Conservation (phyloP, 31 red algal species). For the Bonnemaisonia californica region DNA sequence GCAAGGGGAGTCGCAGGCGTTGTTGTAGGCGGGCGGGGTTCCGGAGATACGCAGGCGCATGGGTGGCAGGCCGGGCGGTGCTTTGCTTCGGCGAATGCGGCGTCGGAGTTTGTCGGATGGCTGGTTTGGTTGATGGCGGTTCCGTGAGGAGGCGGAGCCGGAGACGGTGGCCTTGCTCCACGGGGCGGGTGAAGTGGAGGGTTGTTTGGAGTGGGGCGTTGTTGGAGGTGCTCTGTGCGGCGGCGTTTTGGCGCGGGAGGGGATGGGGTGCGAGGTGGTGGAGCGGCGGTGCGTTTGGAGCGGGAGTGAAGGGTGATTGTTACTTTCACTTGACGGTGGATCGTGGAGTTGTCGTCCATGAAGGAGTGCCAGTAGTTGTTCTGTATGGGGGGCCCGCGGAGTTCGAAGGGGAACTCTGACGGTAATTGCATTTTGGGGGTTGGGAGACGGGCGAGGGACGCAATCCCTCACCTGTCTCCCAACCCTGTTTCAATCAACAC, state of each 20-base stretch:
- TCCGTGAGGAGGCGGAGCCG: background rate
- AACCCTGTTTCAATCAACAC: no score
- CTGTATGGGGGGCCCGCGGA: background rate
- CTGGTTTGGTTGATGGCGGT: background rate
- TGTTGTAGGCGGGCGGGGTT: background rate
- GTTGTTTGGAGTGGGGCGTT: slow-evolving; percentile 1
- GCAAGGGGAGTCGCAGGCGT: background rate
- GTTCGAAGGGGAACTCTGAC: background rate
- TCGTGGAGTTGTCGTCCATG: slow-evolving; percentile 59
- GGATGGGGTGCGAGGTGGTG: slow-evolving; percentile 6
- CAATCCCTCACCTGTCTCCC: no score
- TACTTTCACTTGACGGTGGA: slow-evolving; percentile 67
- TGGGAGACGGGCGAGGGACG: no score
- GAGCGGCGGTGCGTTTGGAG: background rate
- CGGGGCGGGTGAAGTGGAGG: slow-evolving; percentile 5
- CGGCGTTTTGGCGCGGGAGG: slow-evolving; percentile 11
- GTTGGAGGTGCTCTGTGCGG: slow-evolving; percentile 10
- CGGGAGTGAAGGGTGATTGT: slow-evolving; percentile 28
- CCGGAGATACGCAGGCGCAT: background rate
- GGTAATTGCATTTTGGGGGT: background rate
- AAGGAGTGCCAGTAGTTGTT: slow-evolving; percentile 29
- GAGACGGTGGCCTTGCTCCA: background rate
- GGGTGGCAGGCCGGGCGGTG: background rate
- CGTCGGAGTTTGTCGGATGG: no score
- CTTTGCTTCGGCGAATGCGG: no score